Conservation (phyloP, 768 basidiomycete species). For the Dentipellis sp. region DNA sequence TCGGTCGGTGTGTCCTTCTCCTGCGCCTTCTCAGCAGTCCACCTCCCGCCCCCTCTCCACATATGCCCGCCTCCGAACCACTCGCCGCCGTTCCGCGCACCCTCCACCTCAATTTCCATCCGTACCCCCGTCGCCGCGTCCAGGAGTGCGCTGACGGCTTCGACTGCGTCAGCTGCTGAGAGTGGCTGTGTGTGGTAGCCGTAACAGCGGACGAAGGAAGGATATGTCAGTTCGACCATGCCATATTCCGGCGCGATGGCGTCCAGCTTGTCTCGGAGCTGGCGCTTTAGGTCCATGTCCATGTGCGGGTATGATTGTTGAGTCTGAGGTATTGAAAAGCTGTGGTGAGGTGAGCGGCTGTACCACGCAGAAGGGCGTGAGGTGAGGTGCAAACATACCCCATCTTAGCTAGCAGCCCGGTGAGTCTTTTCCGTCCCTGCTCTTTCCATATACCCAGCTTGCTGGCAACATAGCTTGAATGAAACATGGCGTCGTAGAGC, state of each 20-base stretch:
- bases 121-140: constrained; percentile 88
- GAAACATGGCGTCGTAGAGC: constrained; percentile 95
- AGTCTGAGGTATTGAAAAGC: constrained; percentile 90
- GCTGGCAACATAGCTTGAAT: constrained; percentile 92
- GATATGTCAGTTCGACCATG: constrained; percentile 86
- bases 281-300: constrained; percentile 88
- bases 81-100: constrained; percentile 84
- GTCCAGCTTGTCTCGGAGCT: constrained; percentile 72
- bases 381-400: constrained; percentile 46
- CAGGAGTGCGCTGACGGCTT: constrained; percentile 77
- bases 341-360: constrained; percentile 21
- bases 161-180: constrained; percentile 89
- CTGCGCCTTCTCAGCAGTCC: constrained; percentile 16
- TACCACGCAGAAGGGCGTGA: background rate
- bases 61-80: constrained; percentile 84
- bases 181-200: constrained; percentile 85
- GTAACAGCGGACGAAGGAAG: constrained; percentile 86
- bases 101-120: constrained; percentile 86
- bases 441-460: constrained; percentile 97
- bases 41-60: constrained; percentile 43
- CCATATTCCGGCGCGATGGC: constrained; percentile 92
- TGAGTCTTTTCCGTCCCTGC: constrained; percentile 78
- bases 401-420: constrained; percentile 95
- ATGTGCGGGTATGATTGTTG: constrained; percentile 93
- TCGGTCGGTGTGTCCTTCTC: constrained; percentile 5